Conservation (phyloP, 768 basidiomycete species). For the Hypholoma sublateritium region DNA sequence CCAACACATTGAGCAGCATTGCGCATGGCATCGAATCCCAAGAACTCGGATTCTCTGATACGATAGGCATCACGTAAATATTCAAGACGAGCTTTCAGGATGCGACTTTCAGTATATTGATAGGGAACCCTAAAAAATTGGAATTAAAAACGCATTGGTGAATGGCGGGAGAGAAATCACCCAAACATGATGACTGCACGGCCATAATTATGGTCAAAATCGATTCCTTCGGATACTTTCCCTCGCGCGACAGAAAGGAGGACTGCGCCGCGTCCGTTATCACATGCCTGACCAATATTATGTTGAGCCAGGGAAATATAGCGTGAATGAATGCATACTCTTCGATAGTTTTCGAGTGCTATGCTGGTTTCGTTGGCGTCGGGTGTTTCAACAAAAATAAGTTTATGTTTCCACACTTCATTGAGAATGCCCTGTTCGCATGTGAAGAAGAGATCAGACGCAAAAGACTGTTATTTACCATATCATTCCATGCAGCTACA, state of each 20-base stretch:
- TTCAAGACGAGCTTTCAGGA: slow-evolving; percentile 94
- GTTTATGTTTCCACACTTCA: slow-evolving; percentile 99
- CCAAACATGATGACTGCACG: slow-evolving; percentile 99
- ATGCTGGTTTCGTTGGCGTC: slow-evolving; percentile 99
- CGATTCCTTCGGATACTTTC: slow-evolving; percentile 99
- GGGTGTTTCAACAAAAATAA: slow-evolving; percentile 98
- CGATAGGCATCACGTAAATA: slow-evolving; percentile 98
- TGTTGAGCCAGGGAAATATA: slow-evolving; percentile 5
- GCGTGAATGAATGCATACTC: slow-evolving; percentile 46
- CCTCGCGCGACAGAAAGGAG: slow-evolving; percentile 96
- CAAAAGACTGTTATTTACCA: slow-evolving; percentile 60
- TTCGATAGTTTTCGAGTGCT: slow-evolving; percentile 94
- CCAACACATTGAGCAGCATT: slow-evolving; percentile 99
- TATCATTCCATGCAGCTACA: slow-evolving; percentile 99
- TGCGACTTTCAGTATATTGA: slow-evolving; percentile 97
- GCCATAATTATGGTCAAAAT: slow-evolving; percentile 99
- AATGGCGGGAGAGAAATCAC: slow-evolving; percentile 37
- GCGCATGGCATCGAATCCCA: slow-evolving; percentile 99
- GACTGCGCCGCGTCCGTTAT: slow-evolving; percentile 97
- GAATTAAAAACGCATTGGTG: not conserved
- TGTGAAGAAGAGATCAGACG: not conserved
- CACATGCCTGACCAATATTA: slow-evolving; percentile 71
- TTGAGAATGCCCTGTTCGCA: slow-evolving; percentile 85
- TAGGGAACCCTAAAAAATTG: slow-evolving; percentile 72
- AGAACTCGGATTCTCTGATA: slow-evolving; percentile 96